Base-by-base conservation (phyloP, 2,329 filamentous ascomycete genomes). In the Pyrenophora teres region DNA sequence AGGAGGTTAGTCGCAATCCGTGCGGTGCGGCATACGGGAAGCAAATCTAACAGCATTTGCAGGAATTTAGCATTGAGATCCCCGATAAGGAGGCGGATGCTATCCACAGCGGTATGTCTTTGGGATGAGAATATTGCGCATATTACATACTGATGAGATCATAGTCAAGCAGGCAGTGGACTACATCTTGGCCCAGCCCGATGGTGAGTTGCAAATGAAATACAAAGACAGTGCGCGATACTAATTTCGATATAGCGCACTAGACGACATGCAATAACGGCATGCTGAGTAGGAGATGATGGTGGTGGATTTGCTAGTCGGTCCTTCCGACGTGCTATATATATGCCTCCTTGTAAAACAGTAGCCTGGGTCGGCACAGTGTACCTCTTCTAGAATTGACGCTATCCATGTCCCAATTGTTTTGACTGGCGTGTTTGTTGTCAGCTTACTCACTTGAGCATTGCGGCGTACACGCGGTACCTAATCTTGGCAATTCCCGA, bases 41-140 rank as follows among this genome's bases (percentile, higher is more conserved):
- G 23, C 37, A 57, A 45, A 23, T 46, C 52, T 59, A 40, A 65
- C 62, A 56, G 16, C 18, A 21, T 5, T 5, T 35, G 68, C 67
- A 87, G 85, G 86, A 88, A 72, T 88, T 88, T 79, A 88, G 91
- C 88, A 94, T 97, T 76, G 92, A 97, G 84, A 97, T 97, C 71
- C 92, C 92, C 67, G 92, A 97, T 81, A 96, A 96, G 85, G 91
- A 96, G 74, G 92, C 92, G 64, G 92, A 97, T 77, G 82, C 83
- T 63, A 96, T 97, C 77, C 91, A 94, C 84, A 96, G 91, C 72
- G 87, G 92, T 96, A 88, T 67, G 90, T 80, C 19, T 18, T 12
- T 19, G 6, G 10, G 21, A 18, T 13, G 19, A 21, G 18, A 25
- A 13, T n/a, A 6, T 35, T 10, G 15, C n/a, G 13, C 10, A 13